Evolutionary conservation across 495 filamentous ascomycete species (phyloP).

Genomic region (Talaromyces ruber): DNA sequence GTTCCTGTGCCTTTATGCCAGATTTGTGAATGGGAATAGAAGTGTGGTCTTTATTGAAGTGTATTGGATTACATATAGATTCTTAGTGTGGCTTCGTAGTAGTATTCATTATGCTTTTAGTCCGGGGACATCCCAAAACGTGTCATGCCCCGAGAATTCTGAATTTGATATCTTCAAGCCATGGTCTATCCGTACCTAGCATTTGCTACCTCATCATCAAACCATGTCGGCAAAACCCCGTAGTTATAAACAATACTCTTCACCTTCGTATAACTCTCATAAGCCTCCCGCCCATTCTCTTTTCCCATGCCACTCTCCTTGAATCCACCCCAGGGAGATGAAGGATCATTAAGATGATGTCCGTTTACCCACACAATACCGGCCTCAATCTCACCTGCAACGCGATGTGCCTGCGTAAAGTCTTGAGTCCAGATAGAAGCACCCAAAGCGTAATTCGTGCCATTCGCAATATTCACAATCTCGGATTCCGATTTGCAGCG

Average conservation of each 20-base stretch:
- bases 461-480: slow-evolving; percentile 37
- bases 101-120: no score
- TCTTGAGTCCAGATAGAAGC: slow-evolving; percentile 53
- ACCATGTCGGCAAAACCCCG: slow-evolving; percentile 39
- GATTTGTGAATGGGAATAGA: no score
- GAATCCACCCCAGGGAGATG: slow-evolving; percentile 50
- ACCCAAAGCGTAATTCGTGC: slow-evolving; percentile 41
- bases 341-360: slow-evolving; percentile 53
- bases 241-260: slow-evolving; percentile 55
- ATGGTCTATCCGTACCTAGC: slow-evolving; percentile 38
- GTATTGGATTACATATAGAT: no score
- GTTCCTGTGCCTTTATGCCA: no score
- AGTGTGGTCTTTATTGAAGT: no score
- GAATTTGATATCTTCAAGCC: not conserved
- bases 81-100: no score
- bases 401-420: slow-evolving; percentile 47
- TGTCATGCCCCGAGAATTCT: no score
- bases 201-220: slow-evolving; percentile 28
- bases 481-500: slow-evolving; percentile 39
- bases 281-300: slow-evolving; percentile 50
- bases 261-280: slow-evolving; percentile 46
- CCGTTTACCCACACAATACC: slow-evolving; percentile 58
- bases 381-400: slow-evolving; percentile 46
- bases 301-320: slow-evolving; percentile 48
- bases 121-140: no score